Evolutionary conservation across 345 rosid genomes (phyloP), one percentile per base, ranked within the genome.

Genomic region (Melastoma malabathricum): DNA sequence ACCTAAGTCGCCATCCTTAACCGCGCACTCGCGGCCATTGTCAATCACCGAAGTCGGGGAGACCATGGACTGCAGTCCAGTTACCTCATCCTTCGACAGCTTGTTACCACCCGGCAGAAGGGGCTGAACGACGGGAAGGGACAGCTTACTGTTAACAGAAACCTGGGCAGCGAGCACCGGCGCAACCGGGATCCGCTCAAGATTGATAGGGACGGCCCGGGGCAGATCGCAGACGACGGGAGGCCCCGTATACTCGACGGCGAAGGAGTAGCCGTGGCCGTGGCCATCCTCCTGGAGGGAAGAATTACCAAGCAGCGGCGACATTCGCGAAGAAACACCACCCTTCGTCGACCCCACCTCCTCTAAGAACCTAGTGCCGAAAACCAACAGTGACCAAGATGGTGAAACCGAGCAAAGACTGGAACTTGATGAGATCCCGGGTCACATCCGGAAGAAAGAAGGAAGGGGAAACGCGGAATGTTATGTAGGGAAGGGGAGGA

Each of bases 121-220:
- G 10, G 99, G 99, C 38, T 80, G 94, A 25, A 88, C 81, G 18
- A 92, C 89, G 13, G 99, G 99, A 14, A 84, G 71, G 18, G 80
- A 63, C 52, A 84, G 65, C 46, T 76, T 61, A 12, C 73, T 77
- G 14, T 78, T 66, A 20, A 79, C 51, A 45, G 83, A 70, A 18
- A 81, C 79, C 61, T 81, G 81, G n/a, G 92, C 62, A 34, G 92
- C 62, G 38, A 83, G 97, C 0, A 83, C 95, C 15, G 95, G 69
- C n/a, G 99, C 99, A n/a, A 92, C 85, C 5, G 99, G 99, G 63
- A 92, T 84, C 45, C 59, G 76, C 47, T 64, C 75, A n/a, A 86
- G 77, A 70, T 85, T 92, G 65, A 92, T 78, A 1, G 99, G 99
- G 59, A 79, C 72, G 3, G 97, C 99, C 19, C 84, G 83, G 14